Base-by-base conservation (phyloP, 192 early-diverging fungal species). In the Backusella australiensis region DNA sequence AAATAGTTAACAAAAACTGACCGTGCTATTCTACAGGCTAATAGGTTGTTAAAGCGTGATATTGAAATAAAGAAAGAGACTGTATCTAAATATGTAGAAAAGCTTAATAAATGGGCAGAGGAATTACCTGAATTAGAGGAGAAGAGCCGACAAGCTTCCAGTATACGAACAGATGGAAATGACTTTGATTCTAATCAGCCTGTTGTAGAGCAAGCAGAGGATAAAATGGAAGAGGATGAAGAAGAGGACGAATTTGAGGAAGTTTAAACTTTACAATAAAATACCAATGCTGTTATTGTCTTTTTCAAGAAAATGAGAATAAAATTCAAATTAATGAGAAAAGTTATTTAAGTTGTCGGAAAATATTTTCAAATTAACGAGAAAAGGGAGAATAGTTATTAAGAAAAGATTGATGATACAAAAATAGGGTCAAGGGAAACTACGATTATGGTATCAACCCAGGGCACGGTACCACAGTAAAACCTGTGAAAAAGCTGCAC, bases 131-230 rank as follows among this genome's bases (percentile, higher is more conserved):
- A 63, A 63, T 26, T 63, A 63, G 56, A 63, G 23, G 56, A 63
- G 56, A 63, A 26, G 56, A 26, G 56, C n/a, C 56, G 56, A 63
- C 56, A 63, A 29, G 56, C 56, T 63, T 63, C 56, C 26, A 63
- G 56, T 63, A 63, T 29, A 63, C 21, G 56, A 63, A 63, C 56
- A 29, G 21, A 63, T 4, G 23, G 23, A 63, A 63, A 63, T 11
- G 56, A 63, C 23, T 63, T 63, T 63, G 56, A 63, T 14, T 63
- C 56, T 63, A 26, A 29, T 63, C 56, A 63, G 56, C 8, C 56
- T 29, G 4, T 29, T 63, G 23, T 29, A 4, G 23, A 63, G 12
- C 23, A 63, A 29, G 14, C 56, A 63, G 23, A 63, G 8, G 56
- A 63, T 26, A 63, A 63, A 26, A 63, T 63, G 56, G 56, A 63